Evolutionary conservation across 2,329 filamentous ascomycete genomes (phyloP).

Genomic region (Arthrobotrys sinensis): DNA sequence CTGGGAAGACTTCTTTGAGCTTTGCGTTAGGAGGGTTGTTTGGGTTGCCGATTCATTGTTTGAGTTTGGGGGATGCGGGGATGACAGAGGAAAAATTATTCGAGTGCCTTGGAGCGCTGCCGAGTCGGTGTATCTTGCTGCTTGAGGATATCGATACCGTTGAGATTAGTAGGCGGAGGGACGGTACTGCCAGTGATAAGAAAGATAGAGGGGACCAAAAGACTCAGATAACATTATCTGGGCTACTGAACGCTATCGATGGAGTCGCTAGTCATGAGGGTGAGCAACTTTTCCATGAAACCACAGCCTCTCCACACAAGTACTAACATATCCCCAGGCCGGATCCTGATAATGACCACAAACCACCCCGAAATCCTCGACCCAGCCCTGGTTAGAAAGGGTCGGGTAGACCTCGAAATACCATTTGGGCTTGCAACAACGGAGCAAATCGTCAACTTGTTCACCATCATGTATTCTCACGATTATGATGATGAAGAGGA

Average conservation of each 20-base stretch:
- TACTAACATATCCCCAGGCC: constrained; percentile 66
- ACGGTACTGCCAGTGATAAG: constrained; percentile 20
- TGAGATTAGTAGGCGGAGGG: constrained; percentile 71
- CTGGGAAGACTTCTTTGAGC: constrained; percentile 68
- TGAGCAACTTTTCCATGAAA: constrained; percentile 55
- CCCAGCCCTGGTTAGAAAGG: constrained; percentile 76
- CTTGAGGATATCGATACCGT: constrained; percentile 68
- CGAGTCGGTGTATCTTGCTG: constrained; percentile 67
- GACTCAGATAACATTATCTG: constrained; percentile 74
- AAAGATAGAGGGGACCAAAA: constrained; percentile 62
- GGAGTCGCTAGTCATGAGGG: constrained; percentile 80
- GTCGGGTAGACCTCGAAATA: constrained; percentile 73
- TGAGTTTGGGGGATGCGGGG: constrained; percentile 70
- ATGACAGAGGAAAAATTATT: constrained; percentile 66
- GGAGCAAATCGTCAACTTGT: constrained; percentile 61
- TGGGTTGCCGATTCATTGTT: constrained; percentile 67
- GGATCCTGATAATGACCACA: constrained; percentile 78
- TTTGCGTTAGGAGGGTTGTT: constrained; percentile 67
- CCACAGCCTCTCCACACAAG: not conserved
- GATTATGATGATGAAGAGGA: constrained; percentile 31
- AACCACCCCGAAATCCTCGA: constrained; percentile 76
- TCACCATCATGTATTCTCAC: constrained; percentile 62
- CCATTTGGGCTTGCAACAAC: constrained; percentile 63
- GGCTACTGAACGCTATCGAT: constrained; percentile 79
- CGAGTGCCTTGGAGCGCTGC: constrained; percentile 66